phyloP scores from a whole-genome alignment of 352 stramenopile species.

The Phytopythium delawarense region DNA sequence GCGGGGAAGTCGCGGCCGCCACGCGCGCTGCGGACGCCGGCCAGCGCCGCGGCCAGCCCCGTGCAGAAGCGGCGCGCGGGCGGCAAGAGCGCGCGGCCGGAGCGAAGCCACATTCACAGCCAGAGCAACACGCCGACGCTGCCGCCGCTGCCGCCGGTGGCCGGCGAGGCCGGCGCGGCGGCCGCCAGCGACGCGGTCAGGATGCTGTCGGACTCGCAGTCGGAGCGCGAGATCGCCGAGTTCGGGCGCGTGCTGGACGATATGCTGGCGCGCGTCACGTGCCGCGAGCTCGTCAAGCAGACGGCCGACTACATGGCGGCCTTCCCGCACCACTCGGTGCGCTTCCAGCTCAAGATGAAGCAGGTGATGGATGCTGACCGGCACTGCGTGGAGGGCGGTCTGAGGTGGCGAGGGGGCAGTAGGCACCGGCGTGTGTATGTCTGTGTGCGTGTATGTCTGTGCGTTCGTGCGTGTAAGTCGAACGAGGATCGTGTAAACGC shows the following conservation, averaged over 20 bases:
- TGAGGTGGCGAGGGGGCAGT: background rate
- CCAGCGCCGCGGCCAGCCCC: constrained; percentile 3
- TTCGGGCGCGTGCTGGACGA: constrained; percentile 71
- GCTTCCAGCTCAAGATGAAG: constrained; percentile 88
- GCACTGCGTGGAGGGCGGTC: background rate
- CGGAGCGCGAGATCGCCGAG: constrained; percentile 69
- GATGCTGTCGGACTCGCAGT: constrained; percentile 62
- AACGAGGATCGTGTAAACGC: background rate
- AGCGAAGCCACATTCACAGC: background rate
- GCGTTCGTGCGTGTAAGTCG: background rate
- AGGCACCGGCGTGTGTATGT: background rate
- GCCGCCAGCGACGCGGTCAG: constrained; percentile 8
- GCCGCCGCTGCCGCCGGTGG: background rate
- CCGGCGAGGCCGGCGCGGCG: background rate
- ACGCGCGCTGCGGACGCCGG: background rate
- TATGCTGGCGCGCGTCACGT: constrained; percentile 64
- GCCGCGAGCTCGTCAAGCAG: constrained; percentile 65
- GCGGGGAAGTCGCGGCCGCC: background rate
- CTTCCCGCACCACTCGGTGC: constrained; percentile 66
- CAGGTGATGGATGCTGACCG: constrained; percentile 35
- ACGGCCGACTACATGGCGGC: constrained; percentile 71
- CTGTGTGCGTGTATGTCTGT: background rate
- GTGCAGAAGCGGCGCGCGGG: constrained; percentile 7
- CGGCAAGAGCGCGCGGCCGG: background rate
- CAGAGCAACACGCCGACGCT: constrained; percentile 11